Percentiles rank a stretch among this genome's conserved stretches.
phyloP scores from a whole-genome alignment of 202 grass and related monocot species.

The Dendrocalamus latiflorus region DNA sequence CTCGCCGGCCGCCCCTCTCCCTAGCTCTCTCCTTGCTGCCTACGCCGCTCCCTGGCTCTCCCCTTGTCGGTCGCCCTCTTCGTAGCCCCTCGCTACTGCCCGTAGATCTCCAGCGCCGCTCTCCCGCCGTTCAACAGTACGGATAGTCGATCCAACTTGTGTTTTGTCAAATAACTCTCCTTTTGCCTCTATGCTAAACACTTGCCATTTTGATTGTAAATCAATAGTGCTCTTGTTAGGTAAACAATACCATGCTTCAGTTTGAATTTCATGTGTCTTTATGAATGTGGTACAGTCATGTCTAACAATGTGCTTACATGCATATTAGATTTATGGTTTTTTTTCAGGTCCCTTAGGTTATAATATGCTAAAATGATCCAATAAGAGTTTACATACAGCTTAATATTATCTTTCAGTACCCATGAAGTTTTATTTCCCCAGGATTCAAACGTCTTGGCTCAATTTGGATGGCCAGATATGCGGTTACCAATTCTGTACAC shows the following conservation, averaged over 20 bases:
- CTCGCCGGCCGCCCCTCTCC: too few species aligned
- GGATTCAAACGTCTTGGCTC: slow-evolving; percentile 90
- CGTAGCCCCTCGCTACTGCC: too few species aligned
- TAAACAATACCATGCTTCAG: background rate
- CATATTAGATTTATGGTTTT: background rate
- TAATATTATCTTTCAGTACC: background rate
- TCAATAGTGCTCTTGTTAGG: too few species aligned
- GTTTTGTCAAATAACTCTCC: background rate
- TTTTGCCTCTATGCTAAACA: background rate
- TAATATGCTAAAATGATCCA: background rate
- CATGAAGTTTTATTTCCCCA: slow-evolving; percentile 41
- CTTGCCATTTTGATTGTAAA: too few species aligned
- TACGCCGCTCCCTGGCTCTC: too few species aligned
- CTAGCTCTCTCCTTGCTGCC: too few species aligned
- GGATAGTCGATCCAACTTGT: background rate
- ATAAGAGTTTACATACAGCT: background rate
- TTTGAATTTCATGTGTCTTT: slow-evolving; percentile 15
- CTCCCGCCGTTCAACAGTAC: too few species aligned
- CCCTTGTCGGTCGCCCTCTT: too few species aligned
- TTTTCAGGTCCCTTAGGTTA: background rate
- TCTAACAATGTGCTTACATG: background rate
- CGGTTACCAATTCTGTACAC: slow-evolving; percentile 92
- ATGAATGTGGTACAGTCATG: slow-evolving; percentile 20
- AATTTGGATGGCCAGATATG: slow-evolving; percentile 96
- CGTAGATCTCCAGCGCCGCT: too few species aligned